Conservation (phyloP, 257 asterid genomes). For the Solanum gracilifrons region DNA sequence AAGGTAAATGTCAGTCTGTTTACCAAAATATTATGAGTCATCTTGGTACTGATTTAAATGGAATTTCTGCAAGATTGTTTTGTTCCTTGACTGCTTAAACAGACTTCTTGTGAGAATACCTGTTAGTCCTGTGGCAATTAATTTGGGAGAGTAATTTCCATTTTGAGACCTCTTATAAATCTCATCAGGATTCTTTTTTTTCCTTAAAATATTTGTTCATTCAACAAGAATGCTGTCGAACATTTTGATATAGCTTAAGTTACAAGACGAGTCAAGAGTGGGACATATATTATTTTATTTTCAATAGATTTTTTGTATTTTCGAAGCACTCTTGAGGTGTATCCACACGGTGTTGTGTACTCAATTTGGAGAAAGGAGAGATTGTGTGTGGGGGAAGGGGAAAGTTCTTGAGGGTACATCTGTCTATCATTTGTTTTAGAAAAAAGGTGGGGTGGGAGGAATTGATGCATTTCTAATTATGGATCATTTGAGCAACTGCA, state of each 20-base stretch:
- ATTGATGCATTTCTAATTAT: neutral
- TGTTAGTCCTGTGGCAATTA: neutral
- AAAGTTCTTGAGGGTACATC: neutral
- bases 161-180: neutral
- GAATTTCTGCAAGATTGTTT: neutral
- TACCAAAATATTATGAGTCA: neutral
- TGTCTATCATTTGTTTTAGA: neutral
- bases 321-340: neutral
- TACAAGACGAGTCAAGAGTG: neutral
- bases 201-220: neutral
- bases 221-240: neutral
- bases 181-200: neutral
- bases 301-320: neutral
- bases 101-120: neutral
- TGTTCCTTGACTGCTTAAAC: neutral
- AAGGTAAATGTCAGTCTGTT: neutral
- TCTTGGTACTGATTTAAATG: neutral
- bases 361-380: neutral
- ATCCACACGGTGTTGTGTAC: neutral
- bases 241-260: neutral
- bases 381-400: neutral
- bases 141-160: neutral
- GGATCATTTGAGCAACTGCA: neutral
- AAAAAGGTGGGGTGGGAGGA: neutral
- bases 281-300: neutral